phyloP scores from a whole-genome alignment of 2,329 filamentous ascomycete genomes.

The Penicillium sp. region DNA sequence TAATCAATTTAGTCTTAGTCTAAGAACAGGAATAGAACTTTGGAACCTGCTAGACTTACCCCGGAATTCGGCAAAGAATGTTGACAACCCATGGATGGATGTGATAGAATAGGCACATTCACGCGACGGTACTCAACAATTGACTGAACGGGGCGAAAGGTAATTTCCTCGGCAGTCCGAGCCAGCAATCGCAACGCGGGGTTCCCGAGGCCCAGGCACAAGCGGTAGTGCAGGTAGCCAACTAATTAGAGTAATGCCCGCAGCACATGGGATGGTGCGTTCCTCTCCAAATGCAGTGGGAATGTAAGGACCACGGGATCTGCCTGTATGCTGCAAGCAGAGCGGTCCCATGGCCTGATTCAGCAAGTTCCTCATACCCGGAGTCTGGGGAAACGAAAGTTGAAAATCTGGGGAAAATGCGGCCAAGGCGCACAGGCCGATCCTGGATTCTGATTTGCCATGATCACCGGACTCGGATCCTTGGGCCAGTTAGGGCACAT shows the following conservation, averaged over 20 bases:
- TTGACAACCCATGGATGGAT: background rate
- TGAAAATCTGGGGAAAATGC: constrained; percentile 28
- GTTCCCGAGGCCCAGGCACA: background rate
- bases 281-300: background rate
- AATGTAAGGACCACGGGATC: background rate
- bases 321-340: background rate
- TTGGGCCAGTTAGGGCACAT: constrained; percentile 19
- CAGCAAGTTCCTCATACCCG: background rate
- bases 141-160: background rate
- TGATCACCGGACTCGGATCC: constrained; percentile 15
- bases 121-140: background rate
- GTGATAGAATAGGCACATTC: background rate
- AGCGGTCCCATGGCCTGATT: background rate
- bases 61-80: background rate
- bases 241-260: constrained; percentile 3
- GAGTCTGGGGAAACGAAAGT: constrained; percentile 21
- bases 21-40: background rate
- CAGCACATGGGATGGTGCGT: background rate
- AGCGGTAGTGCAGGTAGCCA: background rate
- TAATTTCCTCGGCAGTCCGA: background rate
- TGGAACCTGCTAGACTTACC: background rate
- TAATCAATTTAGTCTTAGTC: background rate
- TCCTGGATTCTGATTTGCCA: constrained; percentile 13
- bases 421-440: background rate
- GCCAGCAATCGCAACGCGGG: background rate